Percentiles rank a stretch among this genome's conserved stretches.
Conservation (phyloP, 2,329 filamentous ascomycete genomes). For the Aspergillus sp. region DNA sequence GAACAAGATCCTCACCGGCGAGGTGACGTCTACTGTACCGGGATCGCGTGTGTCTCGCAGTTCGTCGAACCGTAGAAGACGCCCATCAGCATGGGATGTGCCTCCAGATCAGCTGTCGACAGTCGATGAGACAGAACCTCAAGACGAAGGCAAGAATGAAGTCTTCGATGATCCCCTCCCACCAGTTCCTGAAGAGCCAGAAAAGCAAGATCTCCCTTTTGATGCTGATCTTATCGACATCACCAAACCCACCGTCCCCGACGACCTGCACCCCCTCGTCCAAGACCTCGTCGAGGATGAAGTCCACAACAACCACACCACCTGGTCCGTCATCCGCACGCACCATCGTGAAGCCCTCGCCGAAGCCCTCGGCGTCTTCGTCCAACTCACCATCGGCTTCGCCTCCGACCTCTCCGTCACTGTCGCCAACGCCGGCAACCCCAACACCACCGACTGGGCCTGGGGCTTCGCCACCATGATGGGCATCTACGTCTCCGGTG, state of each 20-base stretch:
- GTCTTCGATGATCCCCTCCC: conserved; percentile 15
- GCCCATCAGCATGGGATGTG: conserved; percentile 14
- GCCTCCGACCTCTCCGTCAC: conserved; percentile 46
- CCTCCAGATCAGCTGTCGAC: conserved; percentile 16
- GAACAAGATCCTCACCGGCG: conserved; percentile 29
- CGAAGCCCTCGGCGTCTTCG: conserved; percentile 47
- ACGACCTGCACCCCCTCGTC: conserved; percentile 42
- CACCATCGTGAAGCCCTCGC: conserved; percentile 51
- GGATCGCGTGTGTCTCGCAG: conserved; percentile 17
- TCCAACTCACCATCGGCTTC: conserved; percentile 44
- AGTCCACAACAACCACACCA: conserved; percentile 45
- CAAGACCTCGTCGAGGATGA: conserved; percentile 43
- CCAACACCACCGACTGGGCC: conserved; percentile 40
- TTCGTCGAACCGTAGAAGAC: conserved; percentile 17
- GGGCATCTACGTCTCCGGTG: conserved; percentile 45
- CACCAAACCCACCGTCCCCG: conserved; percentile 29
- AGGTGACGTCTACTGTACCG: conserved; percentile 12
- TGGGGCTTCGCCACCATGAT: conserved; percentile 55
- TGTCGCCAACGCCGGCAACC: conserved; percentile 33
- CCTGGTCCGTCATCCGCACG: conserved; percentile 48
- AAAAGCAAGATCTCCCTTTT: neutral
- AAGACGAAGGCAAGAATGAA: conserved; percentile 1
- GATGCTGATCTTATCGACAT: conserved; percentile 6
- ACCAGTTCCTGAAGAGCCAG: conserved; percentile 13
- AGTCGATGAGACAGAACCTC: conserved; percentile 9